Percentiles rank a stretch among this genome's conserved stretches.
phyloP scores from a whole-genome alignment of 495 filamentous ascomycete genomes.

The Penicillium macrosclerotiorum region DNA sequence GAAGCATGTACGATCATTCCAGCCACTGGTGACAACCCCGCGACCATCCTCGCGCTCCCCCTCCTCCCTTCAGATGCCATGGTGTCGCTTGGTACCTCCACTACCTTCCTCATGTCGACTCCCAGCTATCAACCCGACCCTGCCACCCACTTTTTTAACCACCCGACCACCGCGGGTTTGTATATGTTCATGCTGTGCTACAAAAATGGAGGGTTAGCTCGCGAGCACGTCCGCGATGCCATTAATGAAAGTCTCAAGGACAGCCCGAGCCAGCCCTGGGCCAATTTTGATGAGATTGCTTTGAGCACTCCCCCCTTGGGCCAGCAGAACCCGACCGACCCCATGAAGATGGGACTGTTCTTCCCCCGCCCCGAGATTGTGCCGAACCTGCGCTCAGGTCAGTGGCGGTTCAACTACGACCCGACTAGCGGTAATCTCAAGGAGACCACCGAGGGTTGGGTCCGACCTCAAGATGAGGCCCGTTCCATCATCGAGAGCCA shows the following conservation, averaged over 20 bases:
- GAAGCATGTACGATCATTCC: conserved; percentile 71
- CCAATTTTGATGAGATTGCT: conserved; percentile 69
- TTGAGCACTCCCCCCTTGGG: conserved; percentile 65
- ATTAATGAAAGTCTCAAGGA: conserved; percentile 48
- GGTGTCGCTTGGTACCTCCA: conserved; percentile 89
- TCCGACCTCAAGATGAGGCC: conserved; percentile 63
- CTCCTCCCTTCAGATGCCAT: conserved; percentile 86
- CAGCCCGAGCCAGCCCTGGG: conserved; percentile 59
- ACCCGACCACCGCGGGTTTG: conserved; percentile 74
- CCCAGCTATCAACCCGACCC: conserved; percentile 85
- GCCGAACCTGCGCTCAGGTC: conserved; percentile 78
- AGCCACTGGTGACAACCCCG: conserved; percentile 94
- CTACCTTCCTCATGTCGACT: conserved; percentile 95
- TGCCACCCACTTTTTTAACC: conserved; percentile 85
- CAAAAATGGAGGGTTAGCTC: conserved; percentile 93
- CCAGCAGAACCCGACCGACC: conserved; percentile 47
- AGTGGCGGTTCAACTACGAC: conserved; percentile 76
- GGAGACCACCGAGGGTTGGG: conserved; percentile 49
- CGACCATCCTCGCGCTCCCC: conserved; percentile 88
- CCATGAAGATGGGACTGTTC: conserved; percentile 82
- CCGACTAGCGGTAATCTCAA: conserved; percentile 38
- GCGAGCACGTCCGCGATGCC: conserved; percentile 80
- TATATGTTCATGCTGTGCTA: conserved; percentile 99
- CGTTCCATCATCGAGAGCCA: conserved; percentile 93
- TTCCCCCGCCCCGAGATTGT: conserved; percentile 96